Percentiles rank a stretch among this genome's conserved stretches.
Conservation (phyloP, 768 basidiomycete species). For the Ramaria rubella region DNA sequence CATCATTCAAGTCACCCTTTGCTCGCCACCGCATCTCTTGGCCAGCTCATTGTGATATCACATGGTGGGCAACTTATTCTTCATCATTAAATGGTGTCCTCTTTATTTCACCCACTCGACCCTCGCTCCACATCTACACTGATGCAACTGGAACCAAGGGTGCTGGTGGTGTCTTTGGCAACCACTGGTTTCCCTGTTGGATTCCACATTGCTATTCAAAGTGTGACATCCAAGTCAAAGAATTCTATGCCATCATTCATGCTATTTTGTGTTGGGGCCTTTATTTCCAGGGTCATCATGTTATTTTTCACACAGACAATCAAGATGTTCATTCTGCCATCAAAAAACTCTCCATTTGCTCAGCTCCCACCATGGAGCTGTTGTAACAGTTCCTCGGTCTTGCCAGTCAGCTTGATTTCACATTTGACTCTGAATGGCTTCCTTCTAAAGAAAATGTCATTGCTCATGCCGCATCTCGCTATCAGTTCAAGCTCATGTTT, state of each 20-base stretch:
- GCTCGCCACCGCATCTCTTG: conserved; percentile 19
- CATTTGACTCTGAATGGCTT: conserved; percentile 12
- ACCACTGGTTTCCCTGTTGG: conserved; percentile 23
- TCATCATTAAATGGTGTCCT: conserved; percentile 27
- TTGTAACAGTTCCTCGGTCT: conserved; percentile 11
- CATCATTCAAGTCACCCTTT: conserved; percentile 20
- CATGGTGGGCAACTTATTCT: conserved; percentile 27
- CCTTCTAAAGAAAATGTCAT: conserved; percentile 13
- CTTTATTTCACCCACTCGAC: not conserved
- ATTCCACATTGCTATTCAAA: conserved; percentile 19
- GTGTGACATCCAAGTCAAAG: conserved; percentile 28
- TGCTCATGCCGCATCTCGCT: conserved; percentile 16
- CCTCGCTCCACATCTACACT: conserved; percentile 20
- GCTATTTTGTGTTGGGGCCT: conserved; percentile 26
- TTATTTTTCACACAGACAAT: conserved; percentile 27
- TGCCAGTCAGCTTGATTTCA: conserved; percentile 13
- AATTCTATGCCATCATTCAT: conserved; percentile 25
- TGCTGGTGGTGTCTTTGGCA: conserved; percentile 17
- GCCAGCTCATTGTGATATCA: conserved; percentile 19
- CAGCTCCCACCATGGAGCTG: conserved; percentile 11
- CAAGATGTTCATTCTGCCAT: conserved; percentile 17
- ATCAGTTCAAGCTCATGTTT: conserved; percentile 21
- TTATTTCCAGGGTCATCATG: conserved; percentile 18
- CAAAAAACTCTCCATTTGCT: conserved; percentile 3
- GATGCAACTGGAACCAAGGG: conserved; percentile 30